Evolutionary conservation across 2,329 filamentous ascomycete species (phyloP).

Genomic region (Botrytis pseudocinerea): DNA sequence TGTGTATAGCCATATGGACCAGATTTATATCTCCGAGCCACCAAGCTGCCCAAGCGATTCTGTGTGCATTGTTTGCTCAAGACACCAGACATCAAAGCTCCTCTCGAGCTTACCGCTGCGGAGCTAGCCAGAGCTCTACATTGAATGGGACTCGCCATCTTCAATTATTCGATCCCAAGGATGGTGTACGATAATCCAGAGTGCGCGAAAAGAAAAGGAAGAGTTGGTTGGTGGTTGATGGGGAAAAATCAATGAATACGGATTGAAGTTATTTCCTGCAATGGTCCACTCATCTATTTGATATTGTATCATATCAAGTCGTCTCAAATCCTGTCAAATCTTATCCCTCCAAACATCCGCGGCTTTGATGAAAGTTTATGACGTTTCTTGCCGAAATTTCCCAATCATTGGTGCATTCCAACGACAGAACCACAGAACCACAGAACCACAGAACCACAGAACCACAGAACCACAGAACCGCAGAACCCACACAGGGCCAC

Average conservation of each 20-base stretch:
- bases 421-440: not conserved
- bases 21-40: constrained; percentile 48
- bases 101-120: not conserved
- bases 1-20: constrained; percentile 77
- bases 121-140: not conserved
- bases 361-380: not conserved
- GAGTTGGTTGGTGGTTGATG: not conserved
- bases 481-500: not conserved
- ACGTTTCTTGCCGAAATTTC: not conserved
- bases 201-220: not conserved
- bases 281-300: not conserved
- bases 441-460: not conserved
- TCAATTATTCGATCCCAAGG: not conserved
- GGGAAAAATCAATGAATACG: not conserved
- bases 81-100: not conserved
- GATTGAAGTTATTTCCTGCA: not conserved
- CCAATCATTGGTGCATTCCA: not conserved
- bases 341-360: not conserved
- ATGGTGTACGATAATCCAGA: not conserved
- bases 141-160: not conserved
- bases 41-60: constrained; percentile 9
- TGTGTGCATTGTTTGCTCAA: not conserved
- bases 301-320: not conserved
- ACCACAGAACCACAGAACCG: not conserved
- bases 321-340: not conserved